These are phyloP conservation scores for Hypoxylon sp. DNA, from an alignment of 2,329 filamentous ascomycete genomes.

Conservation along the genomic window DNA sequence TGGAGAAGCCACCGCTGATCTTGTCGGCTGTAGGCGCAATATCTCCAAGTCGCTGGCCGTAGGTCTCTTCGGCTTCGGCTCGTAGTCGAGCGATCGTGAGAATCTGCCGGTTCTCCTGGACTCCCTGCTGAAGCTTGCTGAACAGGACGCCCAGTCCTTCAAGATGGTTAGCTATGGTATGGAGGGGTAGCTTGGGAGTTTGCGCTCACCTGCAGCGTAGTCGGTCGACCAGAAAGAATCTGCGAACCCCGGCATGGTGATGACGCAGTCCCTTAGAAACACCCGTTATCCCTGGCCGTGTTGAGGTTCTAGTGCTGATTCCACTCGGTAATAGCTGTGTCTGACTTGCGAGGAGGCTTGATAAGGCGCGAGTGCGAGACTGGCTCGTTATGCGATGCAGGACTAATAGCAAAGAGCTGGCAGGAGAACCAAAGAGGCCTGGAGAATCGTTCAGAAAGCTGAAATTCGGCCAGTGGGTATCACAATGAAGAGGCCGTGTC, in stretches of 20 bases:
- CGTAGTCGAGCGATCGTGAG: constrained; percentile 92
- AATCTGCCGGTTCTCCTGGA: constrained; percentile 94
- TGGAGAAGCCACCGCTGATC: constrained; percentile 83
- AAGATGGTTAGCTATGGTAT: constrained; percentile 30
- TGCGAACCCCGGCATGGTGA: constrained; percentile 85
- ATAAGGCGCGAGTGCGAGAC: constrained; percentile 21
- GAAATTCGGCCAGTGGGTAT: constrained; percentile 35
- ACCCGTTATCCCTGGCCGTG: constrained; percentile 13
- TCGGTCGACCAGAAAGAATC: constrained; percentile 98
- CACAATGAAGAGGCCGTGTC: constrained; percentile 34
- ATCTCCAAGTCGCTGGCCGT: constrained; percentile 82
- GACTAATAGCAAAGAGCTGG: constrained; percentile 11
- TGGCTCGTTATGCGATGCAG: constrained; percentile 30
- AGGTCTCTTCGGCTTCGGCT: constrained; percentile 93
- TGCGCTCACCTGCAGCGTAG: constrained; percentile 85
- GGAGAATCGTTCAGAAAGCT: constrained; percentile 15
- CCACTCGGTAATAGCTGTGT: constrained; percentile 12
- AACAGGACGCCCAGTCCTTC: constrained; percentile 91
- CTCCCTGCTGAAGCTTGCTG: constrained; percentile 94
- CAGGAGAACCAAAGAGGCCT: constrained; percentile 25
- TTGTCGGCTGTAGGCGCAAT: constrained; percentile 87
- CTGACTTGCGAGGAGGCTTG: constrained; percentile 4
- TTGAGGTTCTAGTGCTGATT: constrained; percentile 12
- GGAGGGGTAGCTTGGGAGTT: constrained; percentile 1
- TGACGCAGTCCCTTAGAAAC: constrained; percentile 37